These are phyloP conservation scores for Exophiala sp. DNA, from an alignment of 2,329 filamentous ascomycete genomes.

Conservation along the genomic window DNA sequence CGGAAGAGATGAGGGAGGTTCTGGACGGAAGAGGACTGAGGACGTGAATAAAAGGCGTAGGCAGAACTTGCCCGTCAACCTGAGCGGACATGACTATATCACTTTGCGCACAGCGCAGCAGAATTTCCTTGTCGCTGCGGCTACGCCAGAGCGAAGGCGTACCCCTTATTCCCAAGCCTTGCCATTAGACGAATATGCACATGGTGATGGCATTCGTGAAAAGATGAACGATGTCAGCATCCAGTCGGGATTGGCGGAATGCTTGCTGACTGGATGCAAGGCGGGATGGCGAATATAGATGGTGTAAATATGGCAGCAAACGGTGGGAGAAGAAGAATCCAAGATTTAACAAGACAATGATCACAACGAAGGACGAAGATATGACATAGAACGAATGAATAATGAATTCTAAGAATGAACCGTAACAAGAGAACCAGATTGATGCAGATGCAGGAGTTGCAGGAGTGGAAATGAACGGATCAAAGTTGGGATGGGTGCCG, in stretches of 20 bases:
- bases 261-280: too few relatives aligned
- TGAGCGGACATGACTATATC: constrained; percentile 11
- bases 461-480: neutral
- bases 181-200: constrained; percentile 11
- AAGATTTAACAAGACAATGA: too few relatives aligned
- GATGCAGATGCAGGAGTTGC: neutral
- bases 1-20: constrained; percentile 6
- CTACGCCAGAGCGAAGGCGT: constrained; percentile 7
- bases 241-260: constrained; percentile 5
- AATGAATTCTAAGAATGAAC: neutral
- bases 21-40: constrained; percentile 17
- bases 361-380: neutral
- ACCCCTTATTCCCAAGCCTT: constrained; percentile 6
- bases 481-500: neutral
- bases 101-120: neutral
- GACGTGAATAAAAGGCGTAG: constrained; percentile 20
- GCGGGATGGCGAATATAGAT: too few relatives aligned
- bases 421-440: neutral
- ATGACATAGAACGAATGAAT: neutral
- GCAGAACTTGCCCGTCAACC: constrained; percentile 19
- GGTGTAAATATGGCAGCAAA: neutral
- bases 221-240: neutral
- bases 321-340: neutral
- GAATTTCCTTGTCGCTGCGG: neutral
- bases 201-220: neutral